Evolutionary conservation across 1,284 basidiomycete species (phyloP).

Genomic region (Waitea zeae): DNA sequence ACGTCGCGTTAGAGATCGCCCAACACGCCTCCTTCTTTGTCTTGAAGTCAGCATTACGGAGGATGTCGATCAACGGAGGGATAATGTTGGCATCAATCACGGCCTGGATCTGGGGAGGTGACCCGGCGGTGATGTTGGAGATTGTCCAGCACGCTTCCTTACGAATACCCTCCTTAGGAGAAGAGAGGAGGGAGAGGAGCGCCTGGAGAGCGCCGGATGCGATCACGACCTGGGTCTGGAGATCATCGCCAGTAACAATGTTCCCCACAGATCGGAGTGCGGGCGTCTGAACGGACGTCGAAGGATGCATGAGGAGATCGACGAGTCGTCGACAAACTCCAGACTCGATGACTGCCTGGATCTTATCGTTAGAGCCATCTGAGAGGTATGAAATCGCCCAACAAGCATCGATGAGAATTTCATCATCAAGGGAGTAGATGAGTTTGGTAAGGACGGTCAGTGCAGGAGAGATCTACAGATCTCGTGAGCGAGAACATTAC

Average conservation of each 20-base stretch:
- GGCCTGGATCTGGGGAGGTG: constrained; percentile 89
- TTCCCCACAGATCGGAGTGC: constrained; percentile 96
- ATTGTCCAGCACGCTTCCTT: constrained; percentile 99
- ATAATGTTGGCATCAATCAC: constrained; percentile 84
- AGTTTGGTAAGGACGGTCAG: constrained; percentile 93
- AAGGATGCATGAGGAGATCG: constrained; percentile 92
- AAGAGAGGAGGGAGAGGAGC: constrained; percentile 80
- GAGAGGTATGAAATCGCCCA: constrained; percentile 99
- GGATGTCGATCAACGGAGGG: constrained; percentile 95
- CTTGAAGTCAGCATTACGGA: constrained; percentile 97
- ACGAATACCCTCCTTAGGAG: constrained; percentile 90
- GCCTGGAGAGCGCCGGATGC: constrained; percentile 92
- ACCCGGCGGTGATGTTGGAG: constrained; percentile 96
- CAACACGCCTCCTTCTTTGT: constrained; percentile 99
- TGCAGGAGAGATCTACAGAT: constrained; percentile 79
- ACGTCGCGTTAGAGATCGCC: constrained; percentile 99
- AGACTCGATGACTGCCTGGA: constrained; percentile 97
- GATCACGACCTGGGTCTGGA: constrained; percentile 97
- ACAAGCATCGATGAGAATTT: constrained; percentile 98
- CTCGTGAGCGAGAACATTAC: not conserved
- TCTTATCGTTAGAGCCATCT: constrained; percentile 98
- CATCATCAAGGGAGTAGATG: constrained; percentile 98
- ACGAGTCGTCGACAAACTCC: constrained; percentile 96
- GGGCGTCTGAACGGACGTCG: constrained; percentile 97
- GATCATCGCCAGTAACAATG: constrained; percentile 97